These are phyloP conservation scores for Blastobotrys raffinosifermentans DNA, from an alignment of 1,139 yeast genomes.

Conservation along the genomic window DNA sequence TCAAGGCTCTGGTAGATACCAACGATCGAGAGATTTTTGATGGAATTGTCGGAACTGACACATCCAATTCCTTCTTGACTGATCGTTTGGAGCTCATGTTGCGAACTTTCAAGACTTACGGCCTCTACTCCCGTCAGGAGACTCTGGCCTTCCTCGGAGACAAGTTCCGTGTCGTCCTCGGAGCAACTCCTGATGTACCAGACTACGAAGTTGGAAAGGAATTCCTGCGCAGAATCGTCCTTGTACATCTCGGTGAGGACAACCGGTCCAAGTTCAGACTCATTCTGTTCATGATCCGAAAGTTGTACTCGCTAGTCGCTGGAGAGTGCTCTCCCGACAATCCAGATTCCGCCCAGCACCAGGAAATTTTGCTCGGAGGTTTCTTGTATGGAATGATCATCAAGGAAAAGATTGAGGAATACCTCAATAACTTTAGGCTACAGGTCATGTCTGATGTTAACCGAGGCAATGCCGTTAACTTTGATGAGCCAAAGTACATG, in stretches of 20 bases:
- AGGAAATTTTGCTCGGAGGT: slow-evolving; percentile 93
- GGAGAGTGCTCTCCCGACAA: slow-evolving; percentile 97
- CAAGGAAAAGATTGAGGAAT: slow-evolving; percentile 94
- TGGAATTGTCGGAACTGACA: slow-evolving; percentile 88
- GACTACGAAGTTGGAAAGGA: slow-evolving; percentile 90
- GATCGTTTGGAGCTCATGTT: slow-evolving; percentile 94
- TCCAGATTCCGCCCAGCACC: slow-evolving; percentile 99
- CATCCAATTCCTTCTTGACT: slow-evolving; percentile 83
- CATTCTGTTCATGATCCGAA: slow-evolving; percentile 90
- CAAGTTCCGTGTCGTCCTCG: slow-evolving; percentile 89
- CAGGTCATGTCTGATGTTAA: slow-evolving; percentile 78
- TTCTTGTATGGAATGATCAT: slow-evolving; percentile 94
- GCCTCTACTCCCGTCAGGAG: slow-evolving; percentile 73
- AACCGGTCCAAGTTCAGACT: slow-evolving; percentile 76
- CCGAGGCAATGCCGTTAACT: slow-evolving; percentile 78
- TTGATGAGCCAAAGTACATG: slow-evolving; percentile 78
- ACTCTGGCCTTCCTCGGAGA: slow-evolving; percentile 92
- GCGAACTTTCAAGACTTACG: slow-evolving; percentile 79
- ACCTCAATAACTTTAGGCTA: slow-evolving; percentile 61
- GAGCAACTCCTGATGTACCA: slow-evolving; percentile 78
- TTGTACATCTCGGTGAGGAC: slow-evolving; percentile 69
- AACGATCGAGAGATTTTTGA: slow-evolving; percentile 94
- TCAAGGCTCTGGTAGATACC: slow-evolving; percentile 85
- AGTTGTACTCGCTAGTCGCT: slow-evolving; percentile 87
- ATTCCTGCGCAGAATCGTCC: slow-evolving; percentile 73